Base-by-base conservation (phyloP, 768 basidiomycete genomes). In the Clathrus columnatus region DNA sequence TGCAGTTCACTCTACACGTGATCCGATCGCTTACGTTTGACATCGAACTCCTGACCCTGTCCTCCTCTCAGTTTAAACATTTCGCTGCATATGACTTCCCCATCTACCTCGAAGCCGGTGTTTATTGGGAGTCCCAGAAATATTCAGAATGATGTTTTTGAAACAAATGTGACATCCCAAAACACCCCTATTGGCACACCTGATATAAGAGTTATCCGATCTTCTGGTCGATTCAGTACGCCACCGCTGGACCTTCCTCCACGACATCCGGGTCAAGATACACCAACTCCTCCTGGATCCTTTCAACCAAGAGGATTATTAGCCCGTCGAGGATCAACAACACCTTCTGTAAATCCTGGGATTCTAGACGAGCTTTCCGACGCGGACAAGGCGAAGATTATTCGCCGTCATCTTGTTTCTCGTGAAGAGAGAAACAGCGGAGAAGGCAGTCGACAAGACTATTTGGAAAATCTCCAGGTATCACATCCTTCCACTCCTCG, bases 301-400 rank as follows among this genome's bases (percentile, higher is more conserved):
- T 57, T 48, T 6, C 56, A 47, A 17, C 30, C 18, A 20, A 27
- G 44, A 23, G 44, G 26, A 18, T 48, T 41, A 20, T 42, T 56
- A 28, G 48, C 21, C 18, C 28, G 44, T 32, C 52, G 44, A 6
- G 21, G 44, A 21, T 32, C 55, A 11, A 45, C 20, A 30, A 50
- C 48, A 5, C 54, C 43, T 4, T 41, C 54, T 21, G 47, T 42
- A 24, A 47, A 26, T 26, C 24, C 28, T 41, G 42, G 42, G 17
- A 29, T 44, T 58, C 62, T 86, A 14, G 84, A 87, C 20, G 80
- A 76, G 23, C 70, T 91, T 24, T 76, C 87, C 0, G 85, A 86
- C 20, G 88, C 90, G 59, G 89, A 93, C 64, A 96, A 91, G 71
- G 84, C 84, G 2, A 81, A 79, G 62, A 80, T 96, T 1, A 69